These are phyloP conservation scores for Boletus rubescentipes DNA, from an alignment of 768 basidiomycete species.

Conservation along the genomic window DNA sequence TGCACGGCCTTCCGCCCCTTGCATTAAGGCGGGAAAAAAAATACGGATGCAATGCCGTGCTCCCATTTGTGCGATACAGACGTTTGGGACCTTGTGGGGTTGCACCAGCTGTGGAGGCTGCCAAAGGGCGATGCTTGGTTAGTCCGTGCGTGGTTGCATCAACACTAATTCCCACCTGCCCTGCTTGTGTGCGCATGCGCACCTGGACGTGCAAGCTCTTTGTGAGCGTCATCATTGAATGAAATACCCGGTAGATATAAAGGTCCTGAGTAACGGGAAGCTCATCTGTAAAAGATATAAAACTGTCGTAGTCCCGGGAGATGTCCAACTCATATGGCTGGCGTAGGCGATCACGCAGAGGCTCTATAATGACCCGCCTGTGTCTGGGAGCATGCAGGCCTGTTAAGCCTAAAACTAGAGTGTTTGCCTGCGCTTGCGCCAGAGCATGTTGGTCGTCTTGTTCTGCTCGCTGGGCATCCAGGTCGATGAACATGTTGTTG, in stretches of 20 bases:
- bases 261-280: neutral
- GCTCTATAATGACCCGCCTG: neutral
- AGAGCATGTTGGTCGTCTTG: neutral
- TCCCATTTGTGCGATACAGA: constrained; percentile 4
- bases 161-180: neutral
- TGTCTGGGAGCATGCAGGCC: neutral
- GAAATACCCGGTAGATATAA: constrained; percentile 1
- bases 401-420: neutral
- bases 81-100: constrained; percentile 2
- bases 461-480: neutral
- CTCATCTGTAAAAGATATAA: constrained; percentile 1
- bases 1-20: neutral
- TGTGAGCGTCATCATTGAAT: neutral
- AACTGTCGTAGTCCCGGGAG: constrained; percentile 1
- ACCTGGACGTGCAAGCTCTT: constrained; percentile 1
- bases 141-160: neutral
- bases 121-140: neutral
- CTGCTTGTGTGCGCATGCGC: neutral
- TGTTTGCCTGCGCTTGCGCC: neutral
- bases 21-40: constrained; percentile 3
- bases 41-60: neutral
- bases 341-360: neutral
- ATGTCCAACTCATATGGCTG: neutral
- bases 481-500: constrained; percentile 1
- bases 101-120: neutral